Evolutionary conservation across 495 filamentous ascomycete species (phyloP).

Genomic region (Pyrenopolyporus hunteri): DNA sequence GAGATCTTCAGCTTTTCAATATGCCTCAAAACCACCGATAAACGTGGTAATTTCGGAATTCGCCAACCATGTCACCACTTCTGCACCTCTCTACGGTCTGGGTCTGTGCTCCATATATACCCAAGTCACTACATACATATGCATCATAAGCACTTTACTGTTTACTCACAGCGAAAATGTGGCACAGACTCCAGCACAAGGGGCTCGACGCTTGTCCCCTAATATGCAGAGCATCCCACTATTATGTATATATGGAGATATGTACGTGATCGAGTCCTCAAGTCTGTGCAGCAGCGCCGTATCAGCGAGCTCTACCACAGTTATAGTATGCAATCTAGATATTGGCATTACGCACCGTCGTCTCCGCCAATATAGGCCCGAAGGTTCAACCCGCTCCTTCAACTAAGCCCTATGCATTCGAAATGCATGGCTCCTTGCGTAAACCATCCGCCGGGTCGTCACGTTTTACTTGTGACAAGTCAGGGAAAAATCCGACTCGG

Average conservation of each 20-base stretch:
- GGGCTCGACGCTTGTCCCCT: slow-evolving; percentile 2
- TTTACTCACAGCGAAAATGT: not conserved
- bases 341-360: slow-evolving; percentile 13
- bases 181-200: slow-evolving; percentile 18
- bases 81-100: slow-evolving; percentile 8
- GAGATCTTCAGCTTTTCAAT: slow-evolving; percentile 19
- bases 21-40: slow-evolving; percentile 26
- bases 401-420: slow-evolving; percentile 1
- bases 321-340: too few species aligned
- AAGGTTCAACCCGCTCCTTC: not conserved
- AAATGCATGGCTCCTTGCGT: not conserved
- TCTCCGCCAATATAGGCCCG: slow-evolving; percentile 6
- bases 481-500: not conserved
- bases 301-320: slow-evolving; percentile 10
- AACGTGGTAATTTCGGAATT: slow-evolving; percentile 37
- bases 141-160: slow-evolving; percentile 16
- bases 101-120: slow-evolving; percentile 15
- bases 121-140: not conserved
- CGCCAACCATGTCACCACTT: slow-evolving; percentile 18
- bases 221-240: slow-evolving; percentile 16
- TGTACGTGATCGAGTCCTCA: slow-evolving; percentile 30
- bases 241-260: slow-evolving; percentile 5
- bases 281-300: slow-evolving; percentile 24
- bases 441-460: not conserved
- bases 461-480: not conserved